phyloP scores from a whole-genome alignment of 345 rosid species.

The Acer saccharum region DNA sequence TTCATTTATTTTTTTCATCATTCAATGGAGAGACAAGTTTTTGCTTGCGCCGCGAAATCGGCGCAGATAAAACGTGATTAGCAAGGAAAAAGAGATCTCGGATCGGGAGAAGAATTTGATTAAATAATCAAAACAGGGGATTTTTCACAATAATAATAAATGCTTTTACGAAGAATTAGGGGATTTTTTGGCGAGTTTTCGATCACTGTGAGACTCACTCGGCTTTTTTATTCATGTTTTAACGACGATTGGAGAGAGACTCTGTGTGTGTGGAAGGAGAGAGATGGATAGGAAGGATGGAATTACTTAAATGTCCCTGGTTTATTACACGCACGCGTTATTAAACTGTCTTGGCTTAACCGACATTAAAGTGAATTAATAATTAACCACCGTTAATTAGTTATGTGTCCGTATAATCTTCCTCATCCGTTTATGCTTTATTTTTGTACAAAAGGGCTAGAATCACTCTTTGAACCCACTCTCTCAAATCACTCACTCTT shows the following conservation, averaged over 20 bases:
- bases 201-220: too few relatives aligned
- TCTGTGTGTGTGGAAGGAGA: not conserved
- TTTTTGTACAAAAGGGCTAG: too few relatives aligned
- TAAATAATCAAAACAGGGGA: too few relatives aligned
- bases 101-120: slow-evolving; percentile 23
- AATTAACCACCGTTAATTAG: not conserved
- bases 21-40: not conserved
- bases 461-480: too few relatives aligned
- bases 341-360: not conserved
- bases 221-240: too few relatives aligned
- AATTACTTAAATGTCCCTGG: not conserved
- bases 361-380: not conserved
- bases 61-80: not conserved
- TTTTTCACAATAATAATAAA: too few relatives aligned
- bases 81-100: slow-evolving; percentile 12
- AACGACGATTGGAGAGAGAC: too few relatives aligned
- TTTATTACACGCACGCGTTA: not conserved
- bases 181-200: too few relatives aligned
- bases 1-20: not conserved
- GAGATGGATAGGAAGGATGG: not conserved
- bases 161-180: too few relatives aligned
- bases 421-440: too few relatives aligned
- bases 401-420: not conserved
- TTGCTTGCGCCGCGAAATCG: slow-evolving; percentile 5
- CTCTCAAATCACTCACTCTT: too few relatives aligned